Evolutionary conservation across 164 flowering plant species (phyloP), one percentile per base, ranked within the genome.

Genomic region (Vitis rupestris): DNA sequence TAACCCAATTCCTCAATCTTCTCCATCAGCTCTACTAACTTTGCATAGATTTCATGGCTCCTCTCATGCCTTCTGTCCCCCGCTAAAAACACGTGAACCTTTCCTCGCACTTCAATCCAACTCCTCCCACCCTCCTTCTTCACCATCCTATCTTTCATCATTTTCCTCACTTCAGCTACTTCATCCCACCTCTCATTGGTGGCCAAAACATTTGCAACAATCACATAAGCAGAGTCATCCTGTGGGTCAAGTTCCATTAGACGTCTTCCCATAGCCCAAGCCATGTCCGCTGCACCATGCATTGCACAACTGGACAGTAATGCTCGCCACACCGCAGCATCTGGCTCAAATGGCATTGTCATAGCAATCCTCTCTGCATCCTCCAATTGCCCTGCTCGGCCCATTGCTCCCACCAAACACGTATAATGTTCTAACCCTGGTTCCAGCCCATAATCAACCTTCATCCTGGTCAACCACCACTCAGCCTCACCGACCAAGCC

Each of bases 381-480:
- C 59, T 76, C 80, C 9, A 90, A 63, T 56, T 66, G 71, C 16
- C 97, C 92, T 16, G 80, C 84, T 57, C 86, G 74, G 4, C 80
- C 92, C 79, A 87, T 8, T 52, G 89, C 87, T 70, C 84, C 79
- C n/a, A 90, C 74, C 62, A 92, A 75, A 65, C 97, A 87, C 1
- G 92, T 90, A 72, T 86, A 90, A 72, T 88, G 97, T 82, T 87
- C 88, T 5, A 88, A 64, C 37, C 75, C 69, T 0, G 97, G 93
- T 17, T 80, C 82, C 59, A 92, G 30, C 14, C 78, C 82, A 69
- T 81, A 84, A 1, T 80, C 76, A 3, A 16, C 19, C 50, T 49
- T 79, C 95, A 90, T 90, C 69, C 71, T 66, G 7, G 50, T 47
- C n/a, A 92, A 60, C 91, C 88, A 87, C 19, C 10, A 6, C 47